Percentiles rank a stretch among this genome's conserved stretches.
Evolutionary conservation across 179 eudicot species (phyloP).

Genomic region (Silene coronaria): DNA sequence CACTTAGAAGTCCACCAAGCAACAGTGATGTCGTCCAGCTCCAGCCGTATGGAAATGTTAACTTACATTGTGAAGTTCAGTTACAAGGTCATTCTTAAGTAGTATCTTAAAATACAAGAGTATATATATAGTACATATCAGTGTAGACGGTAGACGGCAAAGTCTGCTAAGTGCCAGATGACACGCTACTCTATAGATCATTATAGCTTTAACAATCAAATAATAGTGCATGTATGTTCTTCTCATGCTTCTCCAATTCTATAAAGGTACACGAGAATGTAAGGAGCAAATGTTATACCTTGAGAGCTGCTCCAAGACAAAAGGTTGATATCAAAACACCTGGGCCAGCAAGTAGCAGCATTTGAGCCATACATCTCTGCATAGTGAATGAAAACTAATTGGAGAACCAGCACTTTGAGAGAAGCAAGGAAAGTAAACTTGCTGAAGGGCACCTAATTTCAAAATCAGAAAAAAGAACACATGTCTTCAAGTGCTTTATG

Average conservation of each 20-base stretch:
- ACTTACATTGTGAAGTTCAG: slow-evolving; percentile 27
- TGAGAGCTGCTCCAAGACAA: slow-evolving; percentile 76
- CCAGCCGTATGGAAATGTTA: slow-evolving; percentile 85
- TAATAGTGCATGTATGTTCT: neutral
- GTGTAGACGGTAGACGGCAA: neutral
- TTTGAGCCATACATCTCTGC: slow-evolving; percentile 85
- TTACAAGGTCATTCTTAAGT: neutral
- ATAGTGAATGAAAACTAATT: slow-evolving; percentile 11
- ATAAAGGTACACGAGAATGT: neutral
- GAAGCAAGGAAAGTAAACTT: neutral
- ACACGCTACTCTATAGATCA: neutral
- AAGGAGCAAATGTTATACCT: slow-evolving; percentile 37
- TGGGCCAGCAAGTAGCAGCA: slow-evolving; percentile 94
- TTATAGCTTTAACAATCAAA: neutral
- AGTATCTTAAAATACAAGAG: neutral
- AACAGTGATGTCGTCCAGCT: slow-evolving; percentile 80
- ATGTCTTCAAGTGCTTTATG: neutral
- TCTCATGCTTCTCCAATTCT: neutral
- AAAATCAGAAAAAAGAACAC: neutral
- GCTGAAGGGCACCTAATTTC: neutral
- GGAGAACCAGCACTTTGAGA: neutral
- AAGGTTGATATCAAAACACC: slow-evolving; percentile 88
- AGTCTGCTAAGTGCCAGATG: neutral
- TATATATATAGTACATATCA: neutral
- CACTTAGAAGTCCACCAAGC: slow-evolving; percentile 97